Percentiles rank a stretch among this genome's conserved stretches.
These are phyloP conservation scores for Acer yangbiense DNA, from an alignment of 345 rosid species.

Conservation along the genomic window DNA sequence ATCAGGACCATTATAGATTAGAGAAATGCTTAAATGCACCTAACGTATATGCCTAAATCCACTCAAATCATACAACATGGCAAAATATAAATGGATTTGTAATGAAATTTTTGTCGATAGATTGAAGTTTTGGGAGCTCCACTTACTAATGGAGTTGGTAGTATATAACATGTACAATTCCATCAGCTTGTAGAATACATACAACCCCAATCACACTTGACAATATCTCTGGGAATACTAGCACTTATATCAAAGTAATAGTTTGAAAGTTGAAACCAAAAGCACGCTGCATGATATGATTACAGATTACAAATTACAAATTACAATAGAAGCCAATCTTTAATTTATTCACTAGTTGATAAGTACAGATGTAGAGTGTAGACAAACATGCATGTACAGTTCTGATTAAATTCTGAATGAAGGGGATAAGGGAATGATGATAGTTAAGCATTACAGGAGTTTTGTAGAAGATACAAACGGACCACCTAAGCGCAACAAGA, in stretches of 20 bases:
- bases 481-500: conserved; percentile 74
- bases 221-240: background rate
- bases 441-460: conserved; percentile 24
- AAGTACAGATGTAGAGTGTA: conserved; percentile 2
- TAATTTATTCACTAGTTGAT: conserved; percentile 22
- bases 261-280: background rate
- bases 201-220: background rate
- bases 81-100: too few relatives aligned
- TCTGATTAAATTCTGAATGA: conserved; percentile 5
- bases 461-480: conserved; percentile 29
- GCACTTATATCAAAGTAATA: background rate
- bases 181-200: too few relatives aligned
- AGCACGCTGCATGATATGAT: conserved; percentile 9
- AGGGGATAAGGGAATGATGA: conserved; percentile 2
- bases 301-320: conserved; percentile 36
- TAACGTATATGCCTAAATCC: too few relatives aligned
- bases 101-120: too few relatives aligned
- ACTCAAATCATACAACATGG: too few relatives aligned
- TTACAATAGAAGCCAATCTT: conserved; percentile 32
- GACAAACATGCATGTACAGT: conserved; percentile 29
- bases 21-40: too few relatives aligned
- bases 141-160: too few relatives aligned
- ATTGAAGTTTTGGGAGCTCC: too few relatives aligned
- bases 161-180: too few relatives aligned
- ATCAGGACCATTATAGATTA: too few relatives aligned